Percentiles rank a stretch among this genome's conserved stretches.
phyloP scores from a whole-genome alignment of 139 green algal species.

The Picocystis salinarum region DNA sequence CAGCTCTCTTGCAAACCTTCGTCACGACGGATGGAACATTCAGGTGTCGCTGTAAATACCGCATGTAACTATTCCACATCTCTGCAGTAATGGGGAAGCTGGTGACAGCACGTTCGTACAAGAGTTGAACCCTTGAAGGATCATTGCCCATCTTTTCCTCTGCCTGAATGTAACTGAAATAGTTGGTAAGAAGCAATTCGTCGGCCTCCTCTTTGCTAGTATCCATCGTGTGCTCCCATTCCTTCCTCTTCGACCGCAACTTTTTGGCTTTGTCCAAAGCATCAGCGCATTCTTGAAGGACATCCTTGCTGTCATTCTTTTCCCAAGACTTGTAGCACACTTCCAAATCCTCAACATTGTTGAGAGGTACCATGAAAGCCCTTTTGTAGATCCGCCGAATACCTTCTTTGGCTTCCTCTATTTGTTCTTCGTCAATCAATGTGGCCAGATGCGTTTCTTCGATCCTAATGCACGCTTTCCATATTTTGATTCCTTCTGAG shows the following conservation, averaged over 20 bases:
- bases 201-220: conserved; percentile 10
- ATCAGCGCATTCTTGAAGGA: no score
- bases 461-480: conserved; percentile 32
- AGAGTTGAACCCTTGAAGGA: conserved; percentile 15
- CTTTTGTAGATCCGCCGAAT: no score
- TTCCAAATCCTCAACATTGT: no score
- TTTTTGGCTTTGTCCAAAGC: no score
- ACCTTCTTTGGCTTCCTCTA: conserved; percentile 16
- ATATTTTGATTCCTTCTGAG: conserved; percentile 17
- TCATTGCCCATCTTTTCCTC: conserved; percentile 16
- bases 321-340: no score
- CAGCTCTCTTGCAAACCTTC: conserved; percentile 31
- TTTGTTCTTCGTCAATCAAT: conserved; percentile 22
- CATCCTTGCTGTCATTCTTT: no score
- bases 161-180: conserved; percentile 49
- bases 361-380: no score
- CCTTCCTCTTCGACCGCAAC: conserved; percentile 38
- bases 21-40: conserved; percentile 15
- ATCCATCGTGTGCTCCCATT: conserved; percentile 14
- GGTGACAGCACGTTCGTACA: conserved; percentile 62
- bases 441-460: conserved; percentile 38
- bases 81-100: conserved; percentile 53
- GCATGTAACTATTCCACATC: conserved; percentile 56
- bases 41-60: conserved; percentile 36
- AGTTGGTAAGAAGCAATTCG: conserved; percentile 39